Conservation (phyloP, 2,329 filamentous ascomycete species). For the Cryphonectria japonica region DNA sequence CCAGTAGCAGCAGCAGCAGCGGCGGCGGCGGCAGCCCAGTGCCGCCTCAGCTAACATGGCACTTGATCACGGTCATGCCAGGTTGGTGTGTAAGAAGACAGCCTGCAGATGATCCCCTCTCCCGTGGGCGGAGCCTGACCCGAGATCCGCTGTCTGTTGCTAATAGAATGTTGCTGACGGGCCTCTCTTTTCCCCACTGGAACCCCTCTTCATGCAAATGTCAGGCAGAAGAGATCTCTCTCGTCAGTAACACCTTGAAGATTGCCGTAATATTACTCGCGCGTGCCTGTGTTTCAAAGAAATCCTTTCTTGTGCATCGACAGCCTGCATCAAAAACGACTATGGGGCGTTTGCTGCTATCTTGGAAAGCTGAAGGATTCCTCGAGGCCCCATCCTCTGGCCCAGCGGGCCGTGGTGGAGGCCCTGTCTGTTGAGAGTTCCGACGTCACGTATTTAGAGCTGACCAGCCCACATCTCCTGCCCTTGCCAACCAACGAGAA, state of each 20-base stretch:
- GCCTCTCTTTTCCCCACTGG: not conserved
- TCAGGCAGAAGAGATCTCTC: not conserved
- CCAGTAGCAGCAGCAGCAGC: not conserved
- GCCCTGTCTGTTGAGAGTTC: conserved; percentile 3
- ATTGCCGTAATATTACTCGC: not conserved
- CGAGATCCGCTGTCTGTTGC: not conserved
- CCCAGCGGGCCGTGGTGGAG: conserved; percentile 8
- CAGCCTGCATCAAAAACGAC: not conserved
- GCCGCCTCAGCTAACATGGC: not conserved
- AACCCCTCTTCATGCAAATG: not conserved
- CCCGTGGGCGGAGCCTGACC: not conserved
- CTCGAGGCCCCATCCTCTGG: not conserved
- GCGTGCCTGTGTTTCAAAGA: conserved; percentile 1
- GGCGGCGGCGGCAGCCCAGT: not conserved
- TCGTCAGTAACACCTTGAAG: no score
- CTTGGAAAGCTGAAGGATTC: conserved; percentile 6
- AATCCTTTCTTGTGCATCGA: not conserved
- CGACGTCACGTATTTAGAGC: conserved; percentile 23
- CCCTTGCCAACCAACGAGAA: not conserved
- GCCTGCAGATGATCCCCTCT: conserved; percentile 2
- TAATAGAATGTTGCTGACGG: not conserved
- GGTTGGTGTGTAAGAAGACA: not conserved
- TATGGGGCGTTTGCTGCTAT: conserved; percentile 3
- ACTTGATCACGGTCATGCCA: not conserved
- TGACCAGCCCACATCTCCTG: conserved; percentile 23